Percentiles rank a stretch among this genome's conserved stretches.
phyloP scores from a whole-genome alignment of 2,329 filamentous ascomycete species.

The Xylaria sp. region DNA sequence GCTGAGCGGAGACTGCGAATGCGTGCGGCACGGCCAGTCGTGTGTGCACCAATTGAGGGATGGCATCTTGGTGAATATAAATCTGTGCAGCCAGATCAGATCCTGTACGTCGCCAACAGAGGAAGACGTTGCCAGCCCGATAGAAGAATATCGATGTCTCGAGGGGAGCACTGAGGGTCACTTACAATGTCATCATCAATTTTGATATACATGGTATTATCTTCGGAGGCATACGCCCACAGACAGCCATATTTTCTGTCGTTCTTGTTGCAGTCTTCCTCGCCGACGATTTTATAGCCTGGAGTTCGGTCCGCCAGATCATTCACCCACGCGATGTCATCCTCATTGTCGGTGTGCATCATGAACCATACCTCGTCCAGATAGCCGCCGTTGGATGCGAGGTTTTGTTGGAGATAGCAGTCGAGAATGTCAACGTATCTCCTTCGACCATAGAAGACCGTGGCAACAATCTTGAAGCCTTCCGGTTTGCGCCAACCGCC shows the following conservation, averaged over 20 bases:
- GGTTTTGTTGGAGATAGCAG: slow-evolving; percentile 42
- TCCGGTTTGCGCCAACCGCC: slow-evolving; percentile 30
- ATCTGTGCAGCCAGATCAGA: slow-evolving; percentile 15
- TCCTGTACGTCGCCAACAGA: neutral
- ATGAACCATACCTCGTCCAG: slow-evolving; percentile 43
- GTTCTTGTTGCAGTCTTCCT: slow-evolving; percentile 31
- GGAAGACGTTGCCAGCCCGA: neutral
- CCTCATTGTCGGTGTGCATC: slow-evolving; percentile 36
- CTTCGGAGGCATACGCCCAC: slow-evolving; percentile 30
- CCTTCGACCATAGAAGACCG: slow-evolving; percentile 44
- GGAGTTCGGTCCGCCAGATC: slow-evolving; percentile 34
- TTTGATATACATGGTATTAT: slow-evolving; percentile 39
- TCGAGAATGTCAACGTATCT: slow-evolving; percentile 42
- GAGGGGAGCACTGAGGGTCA: neutral
- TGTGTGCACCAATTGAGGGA: slow-evolving; percentile 49
- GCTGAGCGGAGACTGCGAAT: slow-evolving; percentile 49
- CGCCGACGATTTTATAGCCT: slow-evolving; percentile 34
- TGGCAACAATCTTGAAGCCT: slow-evolving; percentile 37
- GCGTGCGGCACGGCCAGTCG: slow-evolving; percentile 46
- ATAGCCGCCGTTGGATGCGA: slow-evolving; percentile 41
- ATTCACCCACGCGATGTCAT: slow-evolving; percentile 38
- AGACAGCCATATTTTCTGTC: slow-evolving; percentile 33
- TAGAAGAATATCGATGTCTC: neutral
- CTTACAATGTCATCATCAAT: slow-evolving; percentile 44
- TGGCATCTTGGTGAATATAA: slow-evolving; percentile 35